Evolutionary conservation across 768 basidiomycete genomes (phyloP).

Genomic region (Tricholoma terreum): DNA sequence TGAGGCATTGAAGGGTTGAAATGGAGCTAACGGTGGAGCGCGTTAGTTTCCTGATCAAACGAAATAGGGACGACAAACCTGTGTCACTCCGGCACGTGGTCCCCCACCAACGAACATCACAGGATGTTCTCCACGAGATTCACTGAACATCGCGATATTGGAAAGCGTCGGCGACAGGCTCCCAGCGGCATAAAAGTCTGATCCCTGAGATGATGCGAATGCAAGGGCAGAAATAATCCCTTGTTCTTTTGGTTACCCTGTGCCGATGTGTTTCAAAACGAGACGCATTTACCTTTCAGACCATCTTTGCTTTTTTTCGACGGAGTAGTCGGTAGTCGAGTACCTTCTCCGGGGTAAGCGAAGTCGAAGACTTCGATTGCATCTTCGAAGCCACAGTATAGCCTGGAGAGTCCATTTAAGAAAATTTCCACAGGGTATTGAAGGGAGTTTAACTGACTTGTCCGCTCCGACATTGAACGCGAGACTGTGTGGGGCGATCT

Average conservation of each 20-base stretch:
- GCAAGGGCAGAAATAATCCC: constrained; percentile 86
- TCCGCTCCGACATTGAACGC: constrained; percentile 69
- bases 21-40: neutral
- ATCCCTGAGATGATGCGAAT: constrained; percentile 62
- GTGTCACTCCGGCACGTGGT: constrained; percentile 46
- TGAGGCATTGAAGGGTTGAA: constrained; percentile 4
- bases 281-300: constrained; percentile 64
- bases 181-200: constrained; percentile 77
- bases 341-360: constrained; percentile 20
- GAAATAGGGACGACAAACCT: constrained; percentile 35
- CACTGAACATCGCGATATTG: constrained; percentile 68
- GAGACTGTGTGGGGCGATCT: constrained; percentile 82
- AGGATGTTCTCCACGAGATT: constrained; percentile 50
- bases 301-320: constrained; percentile 56
- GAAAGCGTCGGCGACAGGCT: constrained; percentile 53
- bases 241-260: constrained; percentile 24
- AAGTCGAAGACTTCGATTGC: constrained; percentile 27
- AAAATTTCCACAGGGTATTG: neutral
- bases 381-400: constrained; percentile 28
- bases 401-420: constrained; percentile 28
- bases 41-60: neutral
- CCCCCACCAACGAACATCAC: constrained; percentile 65
- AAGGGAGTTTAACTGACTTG: constrained; percentile 40
- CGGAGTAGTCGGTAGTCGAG: constrained; percentile 20
- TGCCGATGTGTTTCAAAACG: neutral